These are phyloP conservation scores for Globisporangium rhizosaccharum DNA, from an alignment of 352 stramenopile genomes.

Conservation along the genomic window DNA sequence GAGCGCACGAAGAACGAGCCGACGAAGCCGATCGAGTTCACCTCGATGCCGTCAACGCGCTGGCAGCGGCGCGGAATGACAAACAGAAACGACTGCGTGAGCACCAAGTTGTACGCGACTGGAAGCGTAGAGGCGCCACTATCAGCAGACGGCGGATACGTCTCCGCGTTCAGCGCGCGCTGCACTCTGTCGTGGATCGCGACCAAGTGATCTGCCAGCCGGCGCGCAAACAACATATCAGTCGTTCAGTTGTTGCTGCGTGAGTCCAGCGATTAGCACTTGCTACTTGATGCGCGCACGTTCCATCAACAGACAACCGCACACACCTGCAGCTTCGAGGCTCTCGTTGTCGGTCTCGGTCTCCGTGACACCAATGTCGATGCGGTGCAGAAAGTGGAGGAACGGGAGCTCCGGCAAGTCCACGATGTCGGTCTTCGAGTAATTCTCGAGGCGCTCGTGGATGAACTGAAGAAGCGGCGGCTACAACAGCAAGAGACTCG, in stretches of 20 bases:
- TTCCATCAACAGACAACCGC: background rate
- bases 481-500: slow-evolving; percentile 16
- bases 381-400: slow-evolving; percentile 63
- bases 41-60: slow-evolving; percentile 59
- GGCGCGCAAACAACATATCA: background rate
- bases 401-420: slow-evolving; percentile 66
- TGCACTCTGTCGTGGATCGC: slow-evolving; percentile 45
- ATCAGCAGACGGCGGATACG: slow-evolving; percentile 21
- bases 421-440: slow-evolving; percentile 35
- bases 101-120: slow-evolving; percentile 70
- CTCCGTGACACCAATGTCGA: slow-evolving; percentile 26
- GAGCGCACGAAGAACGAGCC: slow-evolving; percentile 74
- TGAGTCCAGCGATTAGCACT: background rate
- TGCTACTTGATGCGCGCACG: background rate
- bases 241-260: background rate
- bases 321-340: slow-evolving; percentile 33
- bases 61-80: slow-evolving; percentile 56
- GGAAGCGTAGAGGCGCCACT: slow-evolving; percentile 13
- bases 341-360: slow-evolving; percentile 23
- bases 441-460: slow-evolving; percentile 31
- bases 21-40: slow-evolving; percentile 83
- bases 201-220: slow-evolving; percentile 22
- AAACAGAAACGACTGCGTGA: slow-evolving; percentile 72
- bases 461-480: slow-evolving; percentile 75
- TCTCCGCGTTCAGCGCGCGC: slow-evolving; percentile 30